phyloP scores from a whole-genome alignment of 2,329 filamentous ascomycete species.

The Talaromyces piceae region DNA sequence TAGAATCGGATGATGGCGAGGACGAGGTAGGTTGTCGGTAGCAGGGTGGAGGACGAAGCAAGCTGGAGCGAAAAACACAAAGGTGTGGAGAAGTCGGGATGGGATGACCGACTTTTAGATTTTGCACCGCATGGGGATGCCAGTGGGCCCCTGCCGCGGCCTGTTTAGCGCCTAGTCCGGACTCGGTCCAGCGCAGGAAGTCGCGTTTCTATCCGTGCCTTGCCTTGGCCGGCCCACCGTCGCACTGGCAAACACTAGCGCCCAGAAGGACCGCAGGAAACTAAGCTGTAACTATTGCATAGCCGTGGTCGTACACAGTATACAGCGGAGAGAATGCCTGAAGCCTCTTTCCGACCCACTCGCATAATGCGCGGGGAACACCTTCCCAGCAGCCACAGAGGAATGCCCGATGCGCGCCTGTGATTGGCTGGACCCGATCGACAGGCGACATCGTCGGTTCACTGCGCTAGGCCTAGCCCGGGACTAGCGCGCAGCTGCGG shows the following conservation, averaged over 20 bases:
- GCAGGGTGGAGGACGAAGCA: background rate
- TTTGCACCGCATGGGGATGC: slow-evolving; percentile 6
- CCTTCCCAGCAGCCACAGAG: background rate
- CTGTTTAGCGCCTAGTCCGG: no score
- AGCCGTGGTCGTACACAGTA: background rate
- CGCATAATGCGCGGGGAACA: background rate
- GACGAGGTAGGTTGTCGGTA: background rate
- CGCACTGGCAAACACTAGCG: background rate
- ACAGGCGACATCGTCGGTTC: background rate
- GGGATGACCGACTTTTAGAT: slow-evolving; percentile 4
- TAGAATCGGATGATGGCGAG: slow-evolving; percentile 13
- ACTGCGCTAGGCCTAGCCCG: background rate
- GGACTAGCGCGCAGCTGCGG: background rate
- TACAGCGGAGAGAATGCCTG: no score
- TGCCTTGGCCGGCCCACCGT: background rate
- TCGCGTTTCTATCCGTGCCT: background rate
- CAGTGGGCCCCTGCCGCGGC: background rate
- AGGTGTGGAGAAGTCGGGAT: slow-evolving; percentile 6
- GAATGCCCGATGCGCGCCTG: background rate
- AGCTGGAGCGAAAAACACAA: background rate
- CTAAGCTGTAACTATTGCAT: background rate
- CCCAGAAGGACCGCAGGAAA: no score
- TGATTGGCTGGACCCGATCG: slow-evolving; percentile 2
- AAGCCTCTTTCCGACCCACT: no score
- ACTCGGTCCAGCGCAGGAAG: no score